Evolutionary conservation across 352 stramenopile species (phyloP).

Genomic region (Pythium coloratum): DNA sequence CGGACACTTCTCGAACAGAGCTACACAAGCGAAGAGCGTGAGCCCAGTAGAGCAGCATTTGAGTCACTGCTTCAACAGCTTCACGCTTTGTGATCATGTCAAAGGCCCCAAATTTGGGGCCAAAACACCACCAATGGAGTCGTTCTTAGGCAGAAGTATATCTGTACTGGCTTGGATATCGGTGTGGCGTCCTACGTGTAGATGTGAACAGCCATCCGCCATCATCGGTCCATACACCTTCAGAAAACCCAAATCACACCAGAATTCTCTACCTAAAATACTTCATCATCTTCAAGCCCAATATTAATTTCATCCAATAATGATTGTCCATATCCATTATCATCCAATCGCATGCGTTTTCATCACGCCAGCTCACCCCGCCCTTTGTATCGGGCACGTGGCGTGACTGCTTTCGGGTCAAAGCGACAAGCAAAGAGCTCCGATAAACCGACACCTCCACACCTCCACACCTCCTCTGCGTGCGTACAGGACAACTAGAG

Average conservation of each 20-base stretch:
- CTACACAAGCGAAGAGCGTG: slow-evolving; percentile 50
- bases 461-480: slow-evolving; percentile 13
- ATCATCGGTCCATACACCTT: too few species aligned
- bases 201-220: too few species aligned
- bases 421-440: neutral
- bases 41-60: slow-evolving; percentile 43
- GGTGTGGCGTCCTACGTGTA: too few species aligned
- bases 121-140: too few species aligned
- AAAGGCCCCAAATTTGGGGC: too few species aligned
- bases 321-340: neutral
- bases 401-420: neutral
- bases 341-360: neutral
- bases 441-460: neutral
- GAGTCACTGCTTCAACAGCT: slow-evolving; percentile 47
- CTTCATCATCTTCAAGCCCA: too few species aligned
- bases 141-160: too few species aligned
- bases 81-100: slow-evolving; percentile 31
- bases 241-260: too few species aligned
- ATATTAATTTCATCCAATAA: neutral
- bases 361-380: neutral
- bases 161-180: too few species aligned
- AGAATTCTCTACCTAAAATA: too few species aligned
- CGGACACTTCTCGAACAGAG: slow-evolving; percentile 59
- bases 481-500: neutral
- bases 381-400: slow-evolving; percentile 12